These are phyloP conservation scores for Ministeria vibrans DNA, from an alignment of 78 protist species.

Conservation along the genomic window DNA sequence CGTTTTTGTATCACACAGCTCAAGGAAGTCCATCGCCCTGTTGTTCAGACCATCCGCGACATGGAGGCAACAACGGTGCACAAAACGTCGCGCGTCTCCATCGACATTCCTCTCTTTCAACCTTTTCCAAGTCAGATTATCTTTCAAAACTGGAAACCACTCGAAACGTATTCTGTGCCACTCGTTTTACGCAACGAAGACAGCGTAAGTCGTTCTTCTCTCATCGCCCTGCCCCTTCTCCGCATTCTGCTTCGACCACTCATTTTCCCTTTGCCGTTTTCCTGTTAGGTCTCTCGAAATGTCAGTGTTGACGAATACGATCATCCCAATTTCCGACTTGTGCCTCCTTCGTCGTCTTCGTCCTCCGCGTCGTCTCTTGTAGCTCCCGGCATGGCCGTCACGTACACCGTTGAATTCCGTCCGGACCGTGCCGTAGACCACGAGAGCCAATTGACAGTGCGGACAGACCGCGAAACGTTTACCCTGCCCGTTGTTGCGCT, in stretches of 20 bases:
- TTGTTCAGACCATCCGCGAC: too few species aligned
- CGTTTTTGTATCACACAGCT: too few species aligned
- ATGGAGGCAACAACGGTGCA: too few species aligned
- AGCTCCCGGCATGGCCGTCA: slow-evolving; percentile 58
- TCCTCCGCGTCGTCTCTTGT: too few species aligned
- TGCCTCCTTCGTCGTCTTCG: too few species aligned
- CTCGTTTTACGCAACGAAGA: slow-evolving; percentile 39
- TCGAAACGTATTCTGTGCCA: neutral
- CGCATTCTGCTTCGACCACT: too few species aligned
- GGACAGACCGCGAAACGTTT: slow-evolving; percentile 63
- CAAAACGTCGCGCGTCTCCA: neutral
- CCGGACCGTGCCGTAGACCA: slow-evolving; percentile 43
- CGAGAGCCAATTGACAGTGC: slow-evolving; percentile 25
- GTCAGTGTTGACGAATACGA: slow-evolving; percentile 25
- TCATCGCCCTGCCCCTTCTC: slow-evolving; percentile 19
- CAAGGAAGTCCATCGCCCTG: too few species aligned
- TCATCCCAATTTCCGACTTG: too few species aligned
- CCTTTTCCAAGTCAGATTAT: slow-evolving; percentile 42
- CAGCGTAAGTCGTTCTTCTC: slow-evolving; percentile 25
- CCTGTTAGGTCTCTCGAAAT: neutral
- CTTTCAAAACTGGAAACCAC: slow-evolving; percentile 29
- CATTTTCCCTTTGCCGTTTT: too few species aligned
- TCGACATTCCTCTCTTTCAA: slow-evolving; percentile 47
- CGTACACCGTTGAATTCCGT: slow-evolving; percentile 15
- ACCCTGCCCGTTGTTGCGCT: slow-evolving; percentile 44